phyloP scores from a whole-genome alignment of 2,329 filamentous ascomycete species.

The Talaromyces sp. region DNA sequence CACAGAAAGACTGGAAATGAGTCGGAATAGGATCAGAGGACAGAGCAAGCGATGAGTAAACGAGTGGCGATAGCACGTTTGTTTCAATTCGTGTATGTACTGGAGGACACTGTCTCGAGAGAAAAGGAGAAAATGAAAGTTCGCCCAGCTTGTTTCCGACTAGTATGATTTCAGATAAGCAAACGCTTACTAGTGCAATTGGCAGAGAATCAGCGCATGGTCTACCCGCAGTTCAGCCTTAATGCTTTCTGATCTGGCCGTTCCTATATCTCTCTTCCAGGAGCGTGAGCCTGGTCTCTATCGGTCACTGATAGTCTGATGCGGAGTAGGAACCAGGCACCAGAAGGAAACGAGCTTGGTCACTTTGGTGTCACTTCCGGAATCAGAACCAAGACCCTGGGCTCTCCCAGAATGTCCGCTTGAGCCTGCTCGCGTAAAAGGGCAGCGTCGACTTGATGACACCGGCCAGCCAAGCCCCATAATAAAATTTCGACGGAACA shows the following conservation, averaged over 20 bases:
- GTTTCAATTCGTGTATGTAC: neutral
- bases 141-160: conserved; percentile 1
- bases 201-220: conserved; percentile 3
- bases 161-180: conserved; percentile 6
- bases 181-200: neutral
- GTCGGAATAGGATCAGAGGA: conserved; percentile 6
- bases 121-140: conserved; percentile 7
- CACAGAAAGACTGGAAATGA: neutral
- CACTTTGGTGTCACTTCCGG: neutral
- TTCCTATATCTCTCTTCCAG: neutral
- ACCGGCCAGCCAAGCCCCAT: neutral
- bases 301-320: neutral
- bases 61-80: neutral
- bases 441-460: neutral
- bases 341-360: neutral
- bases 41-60: conserved; percentile 3
- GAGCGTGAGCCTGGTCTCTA: neutral
- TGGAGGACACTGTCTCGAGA: neutral
- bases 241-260: neutral
- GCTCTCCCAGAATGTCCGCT: neutral
- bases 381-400: neutral
- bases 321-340: neutral
- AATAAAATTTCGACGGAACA: neutral
- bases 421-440: neutral
- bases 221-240: neutral